Conservation (phyloP, 495 filamentous ascomycete genomes). For the Mytilinidion resinicola region DNA sequence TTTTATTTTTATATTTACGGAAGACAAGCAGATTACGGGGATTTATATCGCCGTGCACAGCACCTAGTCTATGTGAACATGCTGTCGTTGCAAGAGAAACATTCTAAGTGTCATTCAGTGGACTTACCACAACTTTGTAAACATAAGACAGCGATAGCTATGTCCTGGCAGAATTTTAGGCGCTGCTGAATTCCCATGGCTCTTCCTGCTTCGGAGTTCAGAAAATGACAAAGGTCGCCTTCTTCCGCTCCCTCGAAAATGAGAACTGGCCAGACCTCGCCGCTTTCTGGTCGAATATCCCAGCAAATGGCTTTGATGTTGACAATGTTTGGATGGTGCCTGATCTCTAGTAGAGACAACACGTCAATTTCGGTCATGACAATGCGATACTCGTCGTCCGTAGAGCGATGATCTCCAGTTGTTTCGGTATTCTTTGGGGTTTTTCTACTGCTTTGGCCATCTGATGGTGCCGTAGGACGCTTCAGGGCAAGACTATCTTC, state of each 20-base stretch:
- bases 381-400: no score
- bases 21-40: constrained; percentile 36
- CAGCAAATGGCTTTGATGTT: constrained; percentile 23
- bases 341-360: no score
- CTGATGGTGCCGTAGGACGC: no score
- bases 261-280: constrained; percentile 24
- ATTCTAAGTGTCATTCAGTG: no score
- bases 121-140: constrained; percentile 19
- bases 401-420: no score
- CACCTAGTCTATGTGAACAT: no score
- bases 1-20: constrained; percentile 3
- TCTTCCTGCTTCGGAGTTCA: constrained; percentile 1
- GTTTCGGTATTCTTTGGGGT: no score
- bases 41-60: constrained; percentile 37
- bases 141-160: constrained; percentile 16
- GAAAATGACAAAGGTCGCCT: constrained; percentile 22
- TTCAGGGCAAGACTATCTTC: constrained; percentile 24
- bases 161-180: constrained; percentile 13
- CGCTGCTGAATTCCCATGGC: constrained; percentile 10
- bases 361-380: no score
- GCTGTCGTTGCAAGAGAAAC: no score
- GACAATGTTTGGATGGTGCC: constrained; percentile 15
- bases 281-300: constrained; percentile 12
- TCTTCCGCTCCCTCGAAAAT: constrained; percentile 22
- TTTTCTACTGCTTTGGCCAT: no score